Conservation (phyloP, 2,329 filamentous ascomycete genomes). For the Curvularia verruculosa region DNA sequence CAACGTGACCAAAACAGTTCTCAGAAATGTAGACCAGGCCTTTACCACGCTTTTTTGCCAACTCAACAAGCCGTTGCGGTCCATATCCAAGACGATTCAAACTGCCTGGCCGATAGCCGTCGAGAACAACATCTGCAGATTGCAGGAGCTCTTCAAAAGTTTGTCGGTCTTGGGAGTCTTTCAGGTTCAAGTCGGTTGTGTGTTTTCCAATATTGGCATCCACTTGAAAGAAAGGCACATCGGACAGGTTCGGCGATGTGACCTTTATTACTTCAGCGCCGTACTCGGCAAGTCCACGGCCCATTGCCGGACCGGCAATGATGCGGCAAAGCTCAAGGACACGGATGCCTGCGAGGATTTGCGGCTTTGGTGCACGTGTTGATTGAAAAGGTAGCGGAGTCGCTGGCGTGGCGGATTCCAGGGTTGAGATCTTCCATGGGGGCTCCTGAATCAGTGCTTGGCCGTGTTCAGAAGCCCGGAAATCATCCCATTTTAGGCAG, state of each 20-base stretch:
- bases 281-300: slow-evolving; percentile 73
- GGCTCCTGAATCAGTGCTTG: slow-evolving; percentile 50
- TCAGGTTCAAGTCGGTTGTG: slow-evolving; percentile 67
- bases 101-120: slow-evolving; percentile 72
- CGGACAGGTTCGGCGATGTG: slow-evolving; percentile 69
- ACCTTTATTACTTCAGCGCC: slow-evolving; percentile 77
- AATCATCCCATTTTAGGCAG: slow-evolving; percentile 51
- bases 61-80: slow-evolving; percentile 58
- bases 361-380: slow-evolving; percentile 46
- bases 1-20: slow-evolving; percentile 72
- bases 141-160: slow-evolving; percentile 65
- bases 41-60: slow-evolving; percentile 62
- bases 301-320: slow-evolving; percentile 76
- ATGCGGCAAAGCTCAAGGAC: slow-evolving; percentile 77
- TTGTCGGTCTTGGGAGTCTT: slow-evolving; percentile 58
- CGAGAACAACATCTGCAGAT: slow-evolving; percentile 69
- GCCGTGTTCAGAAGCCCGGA: slow-evolving; percentile 49
- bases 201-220: slow-evolving; percentile 77
- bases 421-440: slow-evolving; percentile 57
- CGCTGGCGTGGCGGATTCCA: slow-evolving; percentile 60
- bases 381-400: slow-evolving; percentile 53
- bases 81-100: slow-evolving; percentile 69
- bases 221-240: slow-evolving; percentile 74
- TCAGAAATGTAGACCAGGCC: slow-evolving; percentile 73
- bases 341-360: slow-evolving; percentile 65